phyloP scores from a whole-genome alignment of 805 yeast genomes.

The Kodamaea restingae region DNA sequence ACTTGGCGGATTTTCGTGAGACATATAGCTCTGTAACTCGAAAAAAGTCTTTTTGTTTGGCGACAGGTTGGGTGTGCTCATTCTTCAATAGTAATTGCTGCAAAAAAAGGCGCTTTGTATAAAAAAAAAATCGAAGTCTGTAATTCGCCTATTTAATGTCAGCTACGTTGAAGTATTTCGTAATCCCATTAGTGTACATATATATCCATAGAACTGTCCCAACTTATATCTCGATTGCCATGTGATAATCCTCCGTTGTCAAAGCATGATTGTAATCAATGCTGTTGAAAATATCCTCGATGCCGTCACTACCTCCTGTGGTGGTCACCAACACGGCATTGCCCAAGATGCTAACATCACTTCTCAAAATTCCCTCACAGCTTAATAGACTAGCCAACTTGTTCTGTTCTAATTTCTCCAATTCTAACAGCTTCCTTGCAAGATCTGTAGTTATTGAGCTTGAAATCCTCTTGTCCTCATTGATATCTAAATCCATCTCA shows the following conservation, averaged over 20 bases:
- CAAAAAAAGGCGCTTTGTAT: background rate
- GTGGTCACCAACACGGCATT: constrained; percentile 1
- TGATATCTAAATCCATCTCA: constrained; percentile 10
- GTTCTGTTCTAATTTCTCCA: background rate
- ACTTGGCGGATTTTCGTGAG: background rate
- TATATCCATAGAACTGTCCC: background rate
- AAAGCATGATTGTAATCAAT: constrained; percentile 8
- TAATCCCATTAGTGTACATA: background rate
- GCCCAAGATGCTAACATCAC: background rate
- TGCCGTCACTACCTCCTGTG: background rate
- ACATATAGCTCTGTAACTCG: too few species aligned
- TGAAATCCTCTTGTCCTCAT: constrained; percentile 5
- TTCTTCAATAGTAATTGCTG: background rate
- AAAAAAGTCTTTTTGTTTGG: too few species aligned
- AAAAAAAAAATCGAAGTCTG: too few species aligned
- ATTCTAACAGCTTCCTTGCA: constrained; percentile 3
- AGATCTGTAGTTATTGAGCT: background rate
- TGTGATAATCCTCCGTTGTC: constrained; percentile 7
- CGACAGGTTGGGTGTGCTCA: too few species aligned
- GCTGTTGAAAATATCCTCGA: constrained; percentile 8
- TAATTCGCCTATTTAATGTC: too few species aligned
- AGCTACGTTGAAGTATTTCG: background rate
- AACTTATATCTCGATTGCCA: background rate
- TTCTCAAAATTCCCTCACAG: background rate
- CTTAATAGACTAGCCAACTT: background rate